Conservation (phyloP, 1,284 basidiomycete genomes). For the Cystobasidium sp. region DNA sequence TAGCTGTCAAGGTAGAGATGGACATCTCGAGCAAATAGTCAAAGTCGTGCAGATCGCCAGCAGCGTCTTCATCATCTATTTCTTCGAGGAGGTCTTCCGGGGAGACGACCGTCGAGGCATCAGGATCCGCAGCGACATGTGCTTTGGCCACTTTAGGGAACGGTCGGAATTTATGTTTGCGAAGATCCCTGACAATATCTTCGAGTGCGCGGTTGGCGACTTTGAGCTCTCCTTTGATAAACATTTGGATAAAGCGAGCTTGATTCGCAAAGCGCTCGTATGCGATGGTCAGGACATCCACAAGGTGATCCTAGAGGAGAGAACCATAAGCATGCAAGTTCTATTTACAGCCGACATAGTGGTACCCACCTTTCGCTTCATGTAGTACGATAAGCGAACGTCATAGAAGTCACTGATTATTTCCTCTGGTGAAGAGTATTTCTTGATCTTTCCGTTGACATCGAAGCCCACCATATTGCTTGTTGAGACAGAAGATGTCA, state of each 20-base stretch:
- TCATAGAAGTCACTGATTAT: constrained; percentile 95
- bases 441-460: constrained; percentile 93
- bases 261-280: constrained; percentile 92
- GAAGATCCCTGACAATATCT: constrained; percentile 83
- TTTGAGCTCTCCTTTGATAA: constrained; percentile 83
- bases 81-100: constrained; percentile 67
- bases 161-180: constrained; percentile 80
- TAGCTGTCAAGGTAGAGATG: constrained; percentile 91
- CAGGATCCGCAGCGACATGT: constrained; percentile 69
- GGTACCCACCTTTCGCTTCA: constrained; percentile 91
- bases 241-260: constrained; percentile 96
- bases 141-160: constrained; percentile 80
- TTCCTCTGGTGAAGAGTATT: constrained; percentile 86
- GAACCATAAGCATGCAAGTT: no score
- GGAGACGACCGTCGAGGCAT: constrained; percentile 42
- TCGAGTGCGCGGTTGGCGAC: constrained; percentile 90
- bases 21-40: constrained; percentile 96
- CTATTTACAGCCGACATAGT: no score
- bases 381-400: constrained; percentile 84
- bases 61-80: constrained; percentile 60
- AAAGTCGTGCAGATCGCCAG: constrained; percentile 70
- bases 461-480: constrained; percentile 99
- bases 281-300: constrained; percentile 78
- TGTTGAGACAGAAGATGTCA: constrained; percentile 79
- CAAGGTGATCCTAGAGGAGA: constrained; percentile 73